A percentile compares a stretch with the other conserved stretches of the same genome.
Evolutionary conservation across 73 alveolate genomes (phyloP).

Genomic region (Symbiodinium natans): DNA sequence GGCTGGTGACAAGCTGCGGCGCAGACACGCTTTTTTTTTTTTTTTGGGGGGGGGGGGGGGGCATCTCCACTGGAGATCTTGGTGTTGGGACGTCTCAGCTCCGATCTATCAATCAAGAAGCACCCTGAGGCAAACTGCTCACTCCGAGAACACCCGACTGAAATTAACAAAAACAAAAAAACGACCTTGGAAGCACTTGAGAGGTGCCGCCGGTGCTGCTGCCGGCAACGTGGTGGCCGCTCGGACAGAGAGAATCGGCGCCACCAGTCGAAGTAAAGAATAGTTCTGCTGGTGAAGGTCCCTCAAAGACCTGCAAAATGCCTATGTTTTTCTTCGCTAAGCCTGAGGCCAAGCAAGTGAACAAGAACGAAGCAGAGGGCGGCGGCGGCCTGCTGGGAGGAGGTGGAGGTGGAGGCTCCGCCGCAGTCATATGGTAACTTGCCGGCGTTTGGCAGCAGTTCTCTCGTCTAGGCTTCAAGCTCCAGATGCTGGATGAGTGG

Average conservation of each 20-base stretch:
- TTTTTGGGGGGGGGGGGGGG: neutral
- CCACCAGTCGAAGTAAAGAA: no score
- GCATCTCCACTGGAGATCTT: neutral
- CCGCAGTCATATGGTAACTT: neutral
- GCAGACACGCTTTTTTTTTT: no score
- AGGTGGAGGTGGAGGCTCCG: neutral
- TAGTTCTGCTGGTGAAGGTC: no score
- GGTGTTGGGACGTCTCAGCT: no score
- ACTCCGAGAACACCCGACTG: neutral
- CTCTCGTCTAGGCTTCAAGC: neutral
- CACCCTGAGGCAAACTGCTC: neutral
- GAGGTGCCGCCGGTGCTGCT: conserved; percentile 88
- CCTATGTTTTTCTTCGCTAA: no score
- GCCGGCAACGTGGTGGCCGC: conserved; percentile 71
- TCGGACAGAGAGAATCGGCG: neutral
- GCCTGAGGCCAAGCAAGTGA: conserved; percentile 58
- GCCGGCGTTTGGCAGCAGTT: neutral
- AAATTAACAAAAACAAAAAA: no score
- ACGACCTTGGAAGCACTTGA: neutral
- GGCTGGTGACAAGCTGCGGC: no score
- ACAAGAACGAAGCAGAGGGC: conserved; percentile 51
- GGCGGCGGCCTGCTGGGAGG: conserved; percentile 9
- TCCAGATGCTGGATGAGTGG: conserved; percentile 89
- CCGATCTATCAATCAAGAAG: no score
- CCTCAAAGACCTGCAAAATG: no score